phyloP scores from a whole-genome alignment of 495 filamentous ascomycete genomes.

The Podospora conica region DNA sequence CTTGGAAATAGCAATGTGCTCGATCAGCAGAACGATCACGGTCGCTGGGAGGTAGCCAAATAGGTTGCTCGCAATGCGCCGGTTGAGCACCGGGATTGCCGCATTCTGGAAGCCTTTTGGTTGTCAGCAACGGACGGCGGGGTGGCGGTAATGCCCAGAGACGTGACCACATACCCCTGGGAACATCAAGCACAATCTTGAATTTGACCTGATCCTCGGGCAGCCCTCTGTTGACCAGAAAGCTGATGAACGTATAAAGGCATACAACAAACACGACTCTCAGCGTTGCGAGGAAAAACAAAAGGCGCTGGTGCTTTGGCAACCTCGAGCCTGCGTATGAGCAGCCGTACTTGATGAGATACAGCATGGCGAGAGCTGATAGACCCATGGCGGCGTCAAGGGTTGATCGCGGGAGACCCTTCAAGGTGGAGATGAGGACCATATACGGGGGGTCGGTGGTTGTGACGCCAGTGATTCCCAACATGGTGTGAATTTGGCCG shows the following conservation, averaged over 20 bases:
- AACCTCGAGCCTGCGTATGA: slow-evolving; percentile 60
- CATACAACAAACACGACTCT: slow-evolving; percentile 89
- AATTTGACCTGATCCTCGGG: slow-evolving; percentile 48
- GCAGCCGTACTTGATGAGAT: slow-evolving; percentile 67
- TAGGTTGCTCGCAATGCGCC: slow-evolving; percentile 25
- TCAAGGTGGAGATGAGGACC: slow-evolving; percentile 82
- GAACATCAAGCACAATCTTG: slow-evolving; percentile 67
- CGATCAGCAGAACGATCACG: slow-evolving; percentile 91
- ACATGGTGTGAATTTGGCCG: slow-evolving; percentile 79
- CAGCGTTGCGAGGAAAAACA: slow-evolving; percentile 86
- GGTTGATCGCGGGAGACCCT: slow-evolving; percentile 59
- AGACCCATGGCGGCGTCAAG: slow-evolving; percentile 88
- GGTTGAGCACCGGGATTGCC: slow-evolving; percentile 64
- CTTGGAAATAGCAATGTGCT: slow-evolving; percentile 96
- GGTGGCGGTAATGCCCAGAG: not conserved
- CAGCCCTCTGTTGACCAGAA: slow-evolving; percentile 61
- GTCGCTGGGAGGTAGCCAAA: slow-evolving; percentile 33
- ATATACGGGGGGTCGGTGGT: slow-evolving; percentile 74
- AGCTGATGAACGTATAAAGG: slow-evolving; percentile 90
- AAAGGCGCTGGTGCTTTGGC: slow-evolving; percentile 63
- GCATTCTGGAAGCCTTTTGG: slow-evolving; percentile 67
- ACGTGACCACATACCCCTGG: slow-evolving; percentile 50
- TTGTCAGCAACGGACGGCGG: slow-evolving; percentile 2
- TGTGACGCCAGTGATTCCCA: slow-evolving; percentile 75
- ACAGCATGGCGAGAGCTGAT: slow-evolving; percentile 75